Evolutionary conservation across 768 basidiomycete species (phyloP).

Genomic region (Podaxis rugospora): DNA sequence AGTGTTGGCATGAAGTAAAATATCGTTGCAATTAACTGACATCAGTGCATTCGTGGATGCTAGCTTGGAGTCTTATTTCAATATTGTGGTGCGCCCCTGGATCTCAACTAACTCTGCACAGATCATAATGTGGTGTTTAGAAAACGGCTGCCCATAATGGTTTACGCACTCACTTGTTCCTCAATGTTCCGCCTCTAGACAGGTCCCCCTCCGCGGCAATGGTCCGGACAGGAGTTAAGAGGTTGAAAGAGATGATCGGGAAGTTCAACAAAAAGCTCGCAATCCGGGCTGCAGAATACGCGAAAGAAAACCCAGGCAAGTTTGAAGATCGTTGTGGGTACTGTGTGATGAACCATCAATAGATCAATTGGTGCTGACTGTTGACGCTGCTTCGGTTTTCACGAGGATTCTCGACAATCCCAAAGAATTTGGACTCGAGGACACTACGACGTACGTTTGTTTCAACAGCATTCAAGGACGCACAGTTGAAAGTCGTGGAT

Average conservation of each 20-base stretch:
- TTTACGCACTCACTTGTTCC: background rate
- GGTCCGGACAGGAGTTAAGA: background rate
- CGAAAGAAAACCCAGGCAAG: background rate
- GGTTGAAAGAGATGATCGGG: background rate
- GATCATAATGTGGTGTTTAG: background rate
- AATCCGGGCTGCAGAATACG: background rate
- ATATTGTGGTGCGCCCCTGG: background rate
- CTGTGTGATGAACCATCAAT: background rate
- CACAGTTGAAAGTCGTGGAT: background rate
- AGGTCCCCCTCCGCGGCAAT: background rate
- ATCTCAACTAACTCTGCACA: background rate
- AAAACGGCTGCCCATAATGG: background rate
- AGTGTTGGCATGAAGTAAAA: background rate
- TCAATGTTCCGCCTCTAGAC: background rate
- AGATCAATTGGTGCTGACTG: background rate
- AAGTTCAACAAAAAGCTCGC: background rate
- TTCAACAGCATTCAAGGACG: background rate
- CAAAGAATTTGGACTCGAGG: background rate
- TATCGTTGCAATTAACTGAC: background rate
- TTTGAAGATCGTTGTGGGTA: too few species aligned
- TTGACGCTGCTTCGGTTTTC: slow-evolving; percentile 1
- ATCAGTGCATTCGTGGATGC: background rate
- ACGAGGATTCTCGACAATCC: background rate
- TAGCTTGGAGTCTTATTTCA: background rate
- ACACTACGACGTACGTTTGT: background rate